Evolutionary conservation across 441 rosid genomes (phyloP).

Genomic region (Erodium trifolium): DNA sequence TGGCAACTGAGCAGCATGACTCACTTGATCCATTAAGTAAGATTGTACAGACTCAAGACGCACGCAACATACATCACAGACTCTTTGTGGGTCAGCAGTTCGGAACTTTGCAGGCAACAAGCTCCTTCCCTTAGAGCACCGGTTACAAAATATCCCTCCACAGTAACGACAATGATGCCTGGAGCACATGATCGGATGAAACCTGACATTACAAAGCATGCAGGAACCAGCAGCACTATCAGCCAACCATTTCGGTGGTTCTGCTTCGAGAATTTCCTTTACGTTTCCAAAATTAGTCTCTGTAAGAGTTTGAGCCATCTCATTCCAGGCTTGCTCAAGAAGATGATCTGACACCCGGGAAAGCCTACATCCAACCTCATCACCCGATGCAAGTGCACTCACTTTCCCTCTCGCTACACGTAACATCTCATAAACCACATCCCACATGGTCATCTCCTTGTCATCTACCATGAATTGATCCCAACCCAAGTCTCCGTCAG

Average conservation of each 20-base stretch:
- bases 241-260: slow-evolving; percentile 32
- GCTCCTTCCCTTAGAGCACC: slow-evolving; percentile 87
- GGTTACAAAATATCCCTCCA: slow-evolving; percentile 82
- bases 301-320: slow-evolving; percentile 88
- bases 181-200: slow-evolving; percentile 91
- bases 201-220: slow-evolving; percentile 75
- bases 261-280: slow-evolving; percentile 29
- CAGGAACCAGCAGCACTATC: slow-evolving; percentile 68
- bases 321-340: slow-evolving; percentile 94
- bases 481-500: slow-evolving; percentile 90
- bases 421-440: slow-evolving; percentile 76
- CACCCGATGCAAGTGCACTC: slow-evolving; percentile 55
- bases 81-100: slow-evolving; percentile 71
- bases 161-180: slow-evolving; percentile 96
- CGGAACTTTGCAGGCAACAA: slow-evolving; percentile 72
- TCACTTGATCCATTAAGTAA: slow-evolving; percentile 89
- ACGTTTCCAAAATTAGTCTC: slow-evolving; percentile 47
- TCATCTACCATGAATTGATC: slow-evolving; percentile 44
- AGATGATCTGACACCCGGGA: slow-evolving; percentile 59
- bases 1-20: slow-evolving; percentile 85
- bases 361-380: slow-evolving; percentile 38
- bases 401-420: slow-evolving; percentile 83
- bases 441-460: slow-evolving; percentile 94
- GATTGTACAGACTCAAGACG: slow-evolving; percentile 85
- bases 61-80: slow-evolving; percentile 91